Conservation (phyloP, 1,284 basidiomycete genomes). For the Nidula niveotomentosa region DNA sequence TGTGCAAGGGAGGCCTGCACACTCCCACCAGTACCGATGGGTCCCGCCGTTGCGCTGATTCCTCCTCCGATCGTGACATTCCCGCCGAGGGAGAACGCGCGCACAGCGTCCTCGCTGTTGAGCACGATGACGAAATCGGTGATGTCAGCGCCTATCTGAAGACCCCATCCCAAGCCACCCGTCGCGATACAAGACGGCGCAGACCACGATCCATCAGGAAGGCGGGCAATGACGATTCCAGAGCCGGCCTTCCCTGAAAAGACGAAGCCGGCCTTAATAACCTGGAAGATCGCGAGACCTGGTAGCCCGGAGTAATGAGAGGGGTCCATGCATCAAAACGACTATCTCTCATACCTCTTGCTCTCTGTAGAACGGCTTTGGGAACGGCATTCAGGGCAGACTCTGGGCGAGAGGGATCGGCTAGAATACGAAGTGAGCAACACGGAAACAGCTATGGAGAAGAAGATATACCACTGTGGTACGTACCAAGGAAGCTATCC, state of each 20-base stretch:
- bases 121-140: constrained; percentile 92
- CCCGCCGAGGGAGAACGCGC: constrained; percentile 93
- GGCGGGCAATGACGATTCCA: constrained; percentile 91
- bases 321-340: background rate
- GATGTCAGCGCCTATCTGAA: constrained; percentile 92
- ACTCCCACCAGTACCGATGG: constrained; percentile 94
- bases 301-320: background rate
- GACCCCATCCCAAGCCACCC: constrained; percentile 92
- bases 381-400: constrained; percentile 96
- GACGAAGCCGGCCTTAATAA: constrained; percentile 93
- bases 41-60: constrained; percentile 84
- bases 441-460: background rate
- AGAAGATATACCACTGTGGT: too few relatives aligned
- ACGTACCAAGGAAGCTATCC: constrained; percentile 80
- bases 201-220: constrained; percentile 97
- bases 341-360: constrained; percentile 64
- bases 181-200: constrained; percentile 98
- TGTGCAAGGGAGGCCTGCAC: constrained; percentile 87
- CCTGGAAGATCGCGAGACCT: constrained; percentile 96
- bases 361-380: constrained; percentile 88
- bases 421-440: constrained; percentile 37
- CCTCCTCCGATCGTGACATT: constrained; percentile 96
- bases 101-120: constrained; percentile 95
- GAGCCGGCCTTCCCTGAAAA: constrained; percentile 97
- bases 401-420: constrained; percentile 86